phyloP scores from a whole-genome alignment of 116 monocot species.

The Posidonia oceanica region DNA sequence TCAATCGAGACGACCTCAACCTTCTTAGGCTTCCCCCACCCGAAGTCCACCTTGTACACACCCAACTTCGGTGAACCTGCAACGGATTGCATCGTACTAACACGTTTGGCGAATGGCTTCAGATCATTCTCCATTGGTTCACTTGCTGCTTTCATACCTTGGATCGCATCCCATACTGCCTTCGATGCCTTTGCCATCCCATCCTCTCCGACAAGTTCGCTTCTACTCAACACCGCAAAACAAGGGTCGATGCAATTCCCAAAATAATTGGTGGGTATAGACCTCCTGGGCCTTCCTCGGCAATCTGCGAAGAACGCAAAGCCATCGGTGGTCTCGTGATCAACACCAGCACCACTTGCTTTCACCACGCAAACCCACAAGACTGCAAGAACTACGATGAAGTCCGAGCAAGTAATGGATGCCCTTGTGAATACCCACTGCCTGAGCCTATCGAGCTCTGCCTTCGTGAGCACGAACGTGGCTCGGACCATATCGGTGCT shows the following conservation, averaged over 20 bases:
- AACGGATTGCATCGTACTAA: neutral
- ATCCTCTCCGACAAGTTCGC: conserved; percentile 13
- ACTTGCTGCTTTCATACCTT: neutral
- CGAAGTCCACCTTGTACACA: conserved; percentile 35
- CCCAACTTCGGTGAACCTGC: conserved; percentile 33
- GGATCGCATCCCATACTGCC: conserved; percentile 13
- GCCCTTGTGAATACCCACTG: too few relatives aligned
- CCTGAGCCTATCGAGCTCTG: too few relatives aligned
- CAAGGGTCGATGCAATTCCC: conserved; percentile 30
- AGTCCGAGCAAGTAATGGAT: neutral
- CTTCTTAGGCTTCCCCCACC: conserved; percentile 34
- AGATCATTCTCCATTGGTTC: neutral
- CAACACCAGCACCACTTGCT: neutral
- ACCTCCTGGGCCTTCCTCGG: conserved; percentile 9
- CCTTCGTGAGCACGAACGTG: too few relatives aligned
- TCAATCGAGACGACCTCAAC: conserved; percentile 21
- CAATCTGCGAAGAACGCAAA: conserved; percentile 8
- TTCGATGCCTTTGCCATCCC: conserved; percentile 13
- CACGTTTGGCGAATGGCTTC: neutral
- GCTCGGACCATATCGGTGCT: too few relatives aligned
- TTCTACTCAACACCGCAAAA: neutral
- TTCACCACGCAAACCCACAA: conserved; percentile 16
- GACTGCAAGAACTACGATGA: conserved; percentile 4
- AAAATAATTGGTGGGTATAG: conserved; percentile 21
- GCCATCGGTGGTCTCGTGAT: neutral